These are phyloP conservation scores for Candida dajiaensis DNA, from an alignment of 805 yeast species.

Conservation along the genomic window DNA sequence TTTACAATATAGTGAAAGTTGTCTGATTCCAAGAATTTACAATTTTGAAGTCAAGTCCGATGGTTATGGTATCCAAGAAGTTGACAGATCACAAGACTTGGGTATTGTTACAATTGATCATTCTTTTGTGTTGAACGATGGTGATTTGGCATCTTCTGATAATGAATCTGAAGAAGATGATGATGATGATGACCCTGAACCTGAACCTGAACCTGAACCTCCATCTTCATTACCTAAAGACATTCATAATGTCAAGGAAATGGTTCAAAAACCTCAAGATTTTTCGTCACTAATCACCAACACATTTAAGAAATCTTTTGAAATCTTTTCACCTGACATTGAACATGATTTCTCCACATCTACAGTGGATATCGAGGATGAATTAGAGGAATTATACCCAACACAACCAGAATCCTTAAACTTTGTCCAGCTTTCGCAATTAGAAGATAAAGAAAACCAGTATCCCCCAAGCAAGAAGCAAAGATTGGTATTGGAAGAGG, in stretches of 20 bases:
- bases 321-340: not conserved
- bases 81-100: not conserved
- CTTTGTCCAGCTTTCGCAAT: constrained; percentile 14
- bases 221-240: constrained; percentile 13
- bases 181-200: constrained; percentile 6
- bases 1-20: constrained; percentile 4
- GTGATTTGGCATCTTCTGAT: constrained; percentile 10
- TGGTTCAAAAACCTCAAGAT: not conserved
- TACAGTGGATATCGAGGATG: constrained; percentile 20
- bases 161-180: constrained; percentile 3
- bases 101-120: not conserved
- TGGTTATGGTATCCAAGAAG: constrained; percentile 10
- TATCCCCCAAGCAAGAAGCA: not conserved
- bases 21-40: constrained; percentile 5
- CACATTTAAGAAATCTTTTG: not conserved
- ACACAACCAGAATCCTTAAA: constrained; percentile 22
- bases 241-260: constrained; percentile 4
- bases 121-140: constrained; percentile 12
- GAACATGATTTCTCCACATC: not conserved
- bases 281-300: not conserved
- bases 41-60: constrained; percentile 4
- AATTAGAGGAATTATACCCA: constrained; percentile 24
- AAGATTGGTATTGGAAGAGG: not conserved
- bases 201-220: constrained; percentile 2
- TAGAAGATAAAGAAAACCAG: constrained; percentile 3